Conservation (phyloP, 331 rosid species). For the Acacia pycnantha region DNA sequence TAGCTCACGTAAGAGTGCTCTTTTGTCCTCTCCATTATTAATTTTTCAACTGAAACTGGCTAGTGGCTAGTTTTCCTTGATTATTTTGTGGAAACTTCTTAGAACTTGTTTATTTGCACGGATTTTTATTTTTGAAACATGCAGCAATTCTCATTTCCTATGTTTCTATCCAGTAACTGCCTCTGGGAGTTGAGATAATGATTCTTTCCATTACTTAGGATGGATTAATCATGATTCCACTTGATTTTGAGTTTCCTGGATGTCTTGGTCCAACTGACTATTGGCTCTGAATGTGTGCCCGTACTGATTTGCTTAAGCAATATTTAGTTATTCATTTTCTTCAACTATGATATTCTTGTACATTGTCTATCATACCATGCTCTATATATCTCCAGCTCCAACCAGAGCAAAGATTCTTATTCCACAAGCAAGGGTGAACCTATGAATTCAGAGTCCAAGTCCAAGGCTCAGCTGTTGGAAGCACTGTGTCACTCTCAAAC, state of each 20-base stretch:
- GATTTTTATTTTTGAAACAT: not conserved
- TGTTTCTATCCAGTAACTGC: not conserved
- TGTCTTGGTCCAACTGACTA: not conserved
- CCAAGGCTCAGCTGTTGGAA: slow-evolving; percentile 70
- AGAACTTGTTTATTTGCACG: not conserved
- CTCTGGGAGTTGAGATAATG: not conserved
- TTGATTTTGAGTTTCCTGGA: slow-evolving; percentile 1
- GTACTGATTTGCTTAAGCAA: not conserved
- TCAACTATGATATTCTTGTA: slow-evolving; percentile 36
- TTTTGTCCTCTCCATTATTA: not conserved
- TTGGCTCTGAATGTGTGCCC: slow-evolving; percentile 6
- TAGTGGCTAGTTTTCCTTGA: not conserved
- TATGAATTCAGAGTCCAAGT: slow-evolving; percentile 31
- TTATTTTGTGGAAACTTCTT: slow-evolving; percentile 6
- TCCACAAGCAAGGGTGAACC: slow-evolving; percentile 31
- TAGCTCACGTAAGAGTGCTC: not conserved
- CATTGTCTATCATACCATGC: slow-evolving; percentile 10
- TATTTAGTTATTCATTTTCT: not conserved
- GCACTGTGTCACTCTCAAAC: slow-evolving; percentile 91
- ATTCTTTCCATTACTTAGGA: slow-evolving; percentile 13
- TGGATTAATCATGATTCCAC: not conserved
- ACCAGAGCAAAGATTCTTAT: slow-evolving; percentile 41
- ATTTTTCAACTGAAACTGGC: slow-evolving; percentile 2
- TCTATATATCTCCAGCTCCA: slow-evolving; percentile 26
- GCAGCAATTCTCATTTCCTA: not conserved